Evolutionary conservation across 2,329 filamentous ascomycete genomes (phyloP), one percentile per base, ranked within the genome.

Genomic region (Dactylellina drechsleri): DNA sequence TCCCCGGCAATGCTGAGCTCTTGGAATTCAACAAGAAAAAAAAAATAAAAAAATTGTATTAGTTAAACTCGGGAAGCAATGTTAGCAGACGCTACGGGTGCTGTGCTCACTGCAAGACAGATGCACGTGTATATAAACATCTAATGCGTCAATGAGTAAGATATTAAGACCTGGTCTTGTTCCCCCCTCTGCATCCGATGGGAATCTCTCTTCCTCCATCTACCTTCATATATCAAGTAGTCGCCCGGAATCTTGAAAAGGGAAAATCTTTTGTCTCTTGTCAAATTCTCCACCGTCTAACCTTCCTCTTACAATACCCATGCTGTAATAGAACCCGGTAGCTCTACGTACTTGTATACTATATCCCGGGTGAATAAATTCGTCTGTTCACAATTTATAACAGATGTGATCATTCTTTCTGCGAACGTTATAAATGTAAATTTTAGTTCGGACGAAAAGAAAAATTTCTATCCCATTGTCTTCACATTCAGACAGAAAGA

Each of bases 1-100:
- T 70, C 58, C 58, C 57, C 59, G 28, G 66, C 36, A 36, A 50
- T 62, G 66, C 66, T 70, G 66, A 70, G 58, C 66, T 66, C 65
- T 50, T 60, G 57, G 57, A 7, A 36, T 36, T 36, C 31, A 7
- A 28, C 3, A 28, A 28, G 7, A 28, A 28, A 28, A 4, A 8
- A 36, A 36, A 5, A 7, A 36, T 2, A 7, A 36, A 36, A 36
- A 43, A 52, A 50, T 47, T 54, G 28, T 68, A 41, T 60, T 60
- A 31, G 20, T 43, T 36, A 36, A 36, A 7, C 31, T 36, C 10
- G 10, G 5, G 5, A 36, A 36, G 31, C 10, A 10, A 1, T 10
- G 5, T 10, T 7, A 36, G 31, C 10, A 7, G 31, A 36, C 31
- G 31, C 31, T 36, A 36, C 31, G 31, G 7, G 10, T 10, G 31